Evolutionary conservation across 805 yeast species (phyloP).

Genomic region (Candida jianshihensis): DNA sequence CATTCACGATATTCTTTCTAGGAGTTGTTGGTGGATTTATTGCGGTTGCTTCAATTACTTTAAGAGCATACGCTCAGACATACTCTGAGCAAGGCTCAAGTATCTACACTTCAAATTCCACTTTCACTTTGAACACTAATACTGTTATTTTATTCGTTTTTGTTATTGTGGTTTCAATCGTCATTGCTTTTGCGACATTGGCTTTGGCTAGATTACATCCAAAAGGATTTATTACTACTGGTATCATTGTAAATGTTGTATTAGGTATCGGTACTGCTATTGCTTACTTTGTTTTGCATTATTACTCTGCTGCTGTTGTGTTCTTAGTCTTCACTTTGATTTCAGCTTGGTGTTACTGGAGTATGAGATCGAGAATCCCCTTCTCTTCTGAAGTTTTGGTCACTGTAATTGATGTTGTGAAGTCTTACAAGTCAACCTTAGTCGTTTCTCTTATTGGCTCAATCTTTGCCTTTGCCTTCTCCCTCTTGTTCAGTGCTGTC

Average conservation of each 20-base stretch:
- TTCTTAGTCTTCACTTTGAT: slow-evolving; percentile 58
- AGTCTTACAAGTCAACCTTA: slow-evolving; percentile 62
- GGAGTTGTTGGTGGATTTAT: slow-evolving; percentile 56
- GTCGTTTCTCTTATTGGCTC: slow-evolving; percentile 56
- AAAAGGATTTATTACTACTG: slow-evolving; percentile 55
- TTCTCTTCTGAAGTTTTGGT: slow-evolving; percentile 64
- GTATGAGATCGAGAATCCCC: slow-evolving; percentile 64
- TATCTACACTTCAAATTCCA: slow-evolving; percentile 44
- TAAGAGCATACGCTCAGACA: slow-evolving; percentile 54
- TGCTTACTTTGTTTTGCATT: slow-evolving; percentile 56
- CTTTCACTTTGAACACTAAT: slow-evolving; percentile 68
- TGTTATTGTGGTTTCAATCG: slow-evolving; percentile 51
- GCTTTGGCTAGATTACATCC: slow-evolving; percentile 60
- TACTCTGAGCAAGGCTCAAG: slow-evolving; percentile 53
- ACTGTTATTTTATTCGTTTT: slow-evolving; percentile 67
- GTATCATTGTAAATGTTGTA: slow-evolving; percentile 59
- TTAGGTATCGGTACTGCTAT: slow-evolving; percentile 73
- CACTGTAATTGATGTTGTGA: slow-evolving; percentile 73
- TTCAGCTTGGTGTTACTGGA: slow-evolving; percentile 68
- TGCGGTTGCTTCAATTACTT: slow-evolving; percentile 61
- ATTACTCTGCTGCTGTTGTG: slow-evolving; percentile 78
- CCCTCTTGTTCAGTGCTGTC: slow-evolving; percentile 57
- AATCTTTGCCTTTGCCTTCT: slow-evolving; percentile 52
- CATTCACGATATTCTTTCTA: slow-evolving; percentile 50
- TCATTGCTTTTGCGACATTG: slow-evolving; percentile 50